Conservation (phyloP, 1,284 basidiomycete genomes). For the Kwoniella shivajii region DNA sequence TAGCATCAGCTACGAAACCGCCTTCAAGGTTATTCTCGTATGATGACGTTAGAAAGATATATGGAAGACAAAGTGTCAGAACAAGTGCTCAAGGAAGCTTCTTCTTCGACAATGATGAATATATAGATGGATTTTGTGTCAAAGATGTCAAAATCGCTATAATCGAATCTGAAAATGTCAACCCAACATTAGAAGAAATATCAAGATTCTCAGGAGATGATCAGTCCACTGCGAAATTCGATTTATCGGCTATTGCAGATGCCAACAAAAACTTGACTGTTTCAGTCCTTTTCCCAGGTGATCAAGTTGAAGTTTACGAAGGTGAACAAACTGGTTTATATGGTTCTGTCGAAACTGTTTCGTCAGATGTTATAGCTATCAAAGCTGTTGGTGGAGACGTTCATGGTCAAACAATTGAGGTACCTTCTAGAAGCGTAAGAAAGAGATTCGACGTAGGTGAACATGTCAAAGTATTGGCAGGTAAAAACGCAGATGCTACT, state of each 20-base stretch:
- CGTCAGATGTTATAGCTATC: conserved; percentile 83
- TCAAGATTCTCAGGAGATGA: conserved; percentile 74
- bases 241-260: conserved; percentile 51
- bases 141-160: conserved; percentile 89
- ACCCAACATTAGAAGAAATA: conserved; percentile 95
- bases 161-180: conserved; percentile 83
- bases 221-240: conserved; percentile 37
- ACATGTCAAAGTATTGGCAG: conserved; percentile 97
- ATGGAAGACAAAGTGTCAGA: conserved; percentile 73
- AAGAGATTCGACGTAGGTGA: conserved; percentile 97
- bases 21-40: conserved; percentile 92
- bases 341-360: conserved; percentile 87
- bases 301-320: conserved; percentile 96
- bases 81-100: conserved; percentile 65
- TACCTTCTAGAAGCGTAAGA: conserved; percentile 84
- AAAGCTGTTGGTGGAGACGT: conserved; percentile 63
- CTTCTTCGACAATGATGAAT: conserved; percentile 91
- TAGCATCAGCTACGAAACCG: conserved; percentile 60
- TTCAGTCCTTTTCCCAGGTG: conserved; percentile 91
- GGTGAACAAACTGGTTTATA: conserved; percentile 93
- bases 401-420: conserved; percentile 72
- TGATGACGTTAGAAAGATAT: conserved; percentile 87
- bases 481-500: conserved; percentile 92
- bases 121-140: conserved; percentile 91
- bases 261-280: conserved; percentile 57